Base-by-base conservation (phyloP, 306 rosid species). In the Acacia acuminata region DNA sequence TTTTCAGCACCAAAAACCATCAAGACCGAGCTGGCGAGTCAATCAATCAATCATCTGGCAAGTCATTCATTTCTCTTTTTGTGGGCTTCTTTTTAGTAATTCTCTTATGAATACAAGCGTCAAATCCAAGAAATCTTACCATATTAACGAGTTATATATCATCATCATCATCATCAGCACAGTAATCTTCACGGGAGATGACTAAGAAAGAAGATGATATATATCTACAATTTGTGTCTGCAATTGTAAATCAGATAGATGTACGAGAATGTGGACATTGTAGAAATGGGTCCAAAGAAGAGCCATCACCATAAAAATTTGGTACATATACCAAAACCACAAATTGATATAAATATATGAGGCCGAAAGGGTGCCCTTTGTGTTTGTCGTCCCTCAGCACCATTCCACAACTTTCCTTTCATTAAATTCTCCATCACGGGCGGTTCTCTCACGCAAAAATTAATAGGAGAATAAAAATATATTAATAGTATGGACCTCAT, bases 261-360 rank as follows among this genome's bases (percentile, higher is more conserved):
- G 15, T 16, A 17, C 8, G 16, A 38, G 17, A 77, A 61, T 75
- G 71, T 13, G 67, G 87, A 85, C 83, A 85, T 47, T 79, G 34
- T 53, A 67, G 75, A 85, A 77, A 80, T 80, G 36, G 44, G 61
- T 68, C 77, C 90, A 88, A 88, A 80, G 4, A 80, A 77, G 48
- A 69, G 77, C 63, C 34, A 61, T 72, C 76, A 68, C 85, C 87
- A 83, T 68, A 82, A 13, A 13, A 77, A 47, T 45, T 58, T 17
- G 61, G 55, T 36, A 15, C 10, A 24, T 74, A 48, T 74, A 48
- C 48, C 48, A 75, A 84, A 63, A 38, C 80, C 63, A 85, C 84
- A 82, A 75, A 73, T 45, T 36, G 43, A 47, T 47, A 22, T 58
- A 58, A 58, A 22, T 73, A 78, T 53, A 78, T 78, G 75, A 64